Conservation (phyloP, 805 yeast species). For the Metschnikowia noctiluminum region DNA sequence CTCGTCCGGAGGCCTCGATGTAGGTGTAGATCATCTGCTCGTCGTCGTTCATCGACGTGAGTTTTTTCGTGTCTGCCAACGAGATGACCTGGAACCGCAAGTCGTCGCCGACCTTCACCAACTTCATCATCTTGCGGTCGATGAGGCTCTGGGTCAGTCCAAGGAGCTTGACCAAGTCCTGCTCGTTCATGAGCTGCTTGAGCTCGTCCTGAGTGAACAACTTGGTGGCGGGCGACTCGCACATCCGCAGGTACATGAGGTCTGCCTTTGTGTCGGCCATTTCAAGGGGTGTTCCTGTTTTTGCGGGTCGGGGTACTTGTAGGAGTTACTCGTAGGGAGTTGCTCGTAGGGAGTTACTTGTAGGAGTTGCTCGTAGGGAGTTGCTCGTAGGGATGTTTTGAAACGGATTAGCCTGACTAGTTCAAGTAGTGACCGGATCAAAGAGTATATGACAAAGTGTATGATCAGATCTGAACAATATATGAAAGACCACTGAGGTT, state of each 20-base stretch:
- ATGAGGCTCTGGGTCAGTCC: conserved; percentile 49
- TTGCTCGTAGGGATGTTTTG: too few species aligned
- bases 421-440: too few species aligned
- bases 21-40: conserved; percentile 89
- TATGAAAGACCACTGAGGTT: too few species aligned
- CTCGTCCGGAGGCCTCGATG: conserved; percentile 89
- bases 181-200: conserved; percentile 43
- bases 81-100: conserved; percentile 74
- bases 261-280: conserved; percentile 39
- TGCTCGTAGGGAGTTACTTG: too few species aligned
- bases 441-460: too few species aligned
- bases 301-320: too few species aligned
- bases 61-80: conserved; percentile 69
- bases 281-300: too few species aligned
- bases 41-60: conserved; percentile 75
- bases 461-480: too few species aligned
- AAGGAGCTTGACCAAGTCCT: conserved; percentile 45
- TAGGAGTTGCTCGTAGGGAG: too few species aligned
- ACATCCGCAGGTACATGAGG: conserved; percentile 63
- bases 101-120: conserved; percentile 64
- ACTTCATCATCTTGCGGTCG: conserved; percentile 60
- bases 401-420: too few species aligned
- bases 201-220: conserved; percentile 70
- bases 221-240: conserved; percentile 44
- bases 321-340: too few species aligned